Conservation (phyloP, 2,329 filamentous ascomycete genomes). For the Cercospora beticola region DNA sequence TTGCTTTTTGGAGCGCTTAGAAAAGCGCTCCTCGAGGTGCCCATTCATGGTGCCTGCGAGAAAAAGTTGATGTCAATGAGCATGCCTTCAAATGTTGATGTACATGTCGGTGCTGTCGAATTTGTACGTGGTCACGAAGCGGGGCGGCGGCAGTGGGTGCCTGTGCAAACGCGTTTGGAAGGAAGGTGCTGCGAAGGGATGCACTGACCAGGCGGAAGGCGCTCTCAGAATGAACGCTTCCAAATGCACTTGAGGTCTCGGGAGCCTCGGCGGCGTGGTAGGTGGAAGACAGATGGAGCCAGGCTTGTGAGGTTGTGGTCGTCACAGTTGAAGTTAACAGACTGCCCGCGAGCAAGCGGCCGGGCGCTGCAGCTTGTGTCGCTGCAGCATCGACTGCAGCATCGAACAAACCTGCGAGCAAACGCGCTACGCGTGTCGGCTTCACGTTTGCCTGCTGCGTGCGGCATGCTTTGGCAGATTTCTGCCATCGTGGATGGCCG, state of each 20-base stretch:
- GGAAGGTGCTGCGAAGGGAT: neutral
- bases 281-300: neutral
- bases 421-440: neutral
- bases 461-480: neutral
- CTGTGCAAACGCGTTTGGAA: neutral
- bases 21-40: constrained; percentile 33
- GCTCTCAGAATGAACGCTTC: neutral
- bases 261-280: neutral
- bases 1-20: constrained; percentile 18
- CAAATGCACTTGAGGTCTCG: neutral
- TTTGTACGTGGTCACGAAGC: neutral
- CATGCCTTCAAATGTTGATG: neutral
- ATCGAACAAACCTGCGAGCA: neutral
- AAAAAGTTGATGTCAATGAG: neutral
- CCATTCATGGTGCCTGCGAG: constrained; percentile 31
- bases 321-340: neutral
- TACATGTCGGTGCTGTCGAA: neutral
- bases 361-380: neutral
- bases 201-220: neutral
- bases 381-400: neutral
- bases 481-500: neutral
- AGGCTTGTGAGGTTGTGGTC: neutral
- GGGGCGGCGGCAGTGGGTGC: neutral
- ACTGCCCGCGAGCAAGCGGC: neutral
- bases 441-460: neutral